Evolutionary conservation across 2,329 filamentous ascomycete species (phyloP), one percentile per base, ranked within the genome.

Genomic region (Penicillium sp.): DNA sequence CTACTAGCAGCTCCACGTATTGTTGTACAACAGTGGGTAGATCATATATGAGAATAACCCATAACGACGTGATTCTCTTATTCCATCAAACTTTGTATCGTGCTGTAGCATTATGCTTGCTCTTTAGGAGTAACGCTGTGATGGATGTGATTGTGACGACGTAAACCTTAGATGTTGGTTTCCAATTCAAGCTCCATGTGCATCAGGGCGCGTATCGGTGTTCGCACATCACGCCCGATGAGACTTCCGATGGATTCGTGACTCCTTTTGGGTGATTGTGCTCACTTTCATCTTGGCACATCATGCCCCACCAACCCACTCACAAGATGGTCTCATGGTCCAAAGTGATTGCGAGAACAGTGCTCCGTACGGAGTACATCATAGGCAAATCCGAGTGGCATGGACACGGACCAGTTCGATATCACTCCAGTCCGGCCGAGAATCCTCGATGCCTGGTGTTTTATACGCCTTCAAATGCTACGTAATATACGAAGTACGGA

Each of bases 141-240:
- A 50, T 52, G 32, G 31, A 43, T 9, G 45, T 40, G 32, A 32
- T 50, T 24, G 31, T 50, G 57, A 54, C 45, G 34, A 20, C 14
- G 29, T n/a, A 22, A 24, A 59, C 51, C 45, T n/a, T 18, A 26
- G 16, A 24, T 22, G 11, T 32, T 31, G 13, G 10, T 14, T 52
- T 39, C 44, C 38, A 3, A 31, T 50, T 55, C 43, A 57, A 60
- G 60, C 58, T 59, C 55, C 60, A 55, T 55, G 60, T 62, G 62
- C 58, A 62, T 46, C 31, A 56, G 45, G 55, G 60, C 59, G 55
- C 55, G 49, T 62, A 61, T 59, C 54, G 53, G 47, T 16, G 43
- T 51, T 10, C 45, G 56, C 43, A 55, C 56, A 61, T 63, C 59
- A 61, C 40, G 51, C 40, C 44, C n/a, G 29, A 32, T 26, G 47